Conservation (phyloP, 202 grass and related monocot genomes). For the Zizania palustris region DNA sequence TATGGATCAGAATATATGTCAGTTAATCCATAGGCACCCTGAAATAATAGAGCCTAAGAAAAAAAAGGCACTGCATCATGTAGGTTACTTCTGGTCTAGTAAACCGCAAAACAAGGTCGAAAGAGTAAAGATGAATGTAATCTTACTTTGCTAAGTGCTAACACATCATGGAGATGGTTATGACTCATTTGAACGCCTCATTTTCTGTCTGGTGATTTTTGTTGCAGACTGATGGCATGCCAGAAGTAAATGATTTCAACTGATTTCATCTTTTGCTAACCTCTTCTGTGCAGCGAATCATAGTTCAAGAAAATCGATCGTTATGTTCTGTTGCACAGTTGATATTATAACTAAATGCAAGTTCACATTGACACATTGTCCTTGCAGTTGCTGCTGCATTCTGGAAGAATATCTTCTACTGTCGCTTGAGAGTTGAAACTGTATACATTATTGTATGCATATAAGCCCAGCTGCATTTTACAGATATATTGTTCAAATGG, state of each 20-base stretch:
- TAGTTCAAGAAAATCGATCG: background rate
- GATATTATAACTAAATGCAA: background rate
- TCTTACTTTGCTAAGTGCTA: constrained; percentile 2
- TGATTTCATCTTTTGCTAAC: background rate
- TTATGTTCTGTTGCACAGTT: background rate
- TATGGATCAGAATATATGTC: constrained; percentile 35
- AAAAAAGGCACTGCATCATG: background rate
- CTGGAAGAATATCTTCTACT: constrained; percentile 8
- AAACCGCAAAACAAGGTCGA: constrained; percentile 5
- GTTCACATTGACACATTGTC: background rate
- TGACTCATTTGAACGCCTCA: background rate
- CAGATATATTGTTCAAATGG: background rate
- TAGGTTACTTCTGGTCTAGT: constrained; percentile 13
- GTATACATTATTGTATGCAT: background rate
- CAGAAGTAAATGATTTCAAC: constrained; percentile 3
- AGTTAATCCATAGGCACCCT: constrained; percentile 39
- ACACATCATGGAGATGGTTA: constrained; percentile 9
- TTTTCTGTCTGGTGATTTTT: background rate
- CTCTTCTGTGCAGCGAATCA: background rate
- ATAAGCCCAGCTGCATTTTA: background rate
- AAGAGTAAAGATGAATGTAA: constrained; percentile 18
- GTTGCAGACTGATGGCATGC: background rate
- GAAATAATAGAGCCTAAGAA: constrained; percentile 35
- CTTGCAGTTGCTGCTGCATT: background rate
- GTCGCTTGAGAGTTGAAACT: background rate